Conservation (phyloP, 352 stramenopile genomes). For the Phytophthora capsici region DNA sequence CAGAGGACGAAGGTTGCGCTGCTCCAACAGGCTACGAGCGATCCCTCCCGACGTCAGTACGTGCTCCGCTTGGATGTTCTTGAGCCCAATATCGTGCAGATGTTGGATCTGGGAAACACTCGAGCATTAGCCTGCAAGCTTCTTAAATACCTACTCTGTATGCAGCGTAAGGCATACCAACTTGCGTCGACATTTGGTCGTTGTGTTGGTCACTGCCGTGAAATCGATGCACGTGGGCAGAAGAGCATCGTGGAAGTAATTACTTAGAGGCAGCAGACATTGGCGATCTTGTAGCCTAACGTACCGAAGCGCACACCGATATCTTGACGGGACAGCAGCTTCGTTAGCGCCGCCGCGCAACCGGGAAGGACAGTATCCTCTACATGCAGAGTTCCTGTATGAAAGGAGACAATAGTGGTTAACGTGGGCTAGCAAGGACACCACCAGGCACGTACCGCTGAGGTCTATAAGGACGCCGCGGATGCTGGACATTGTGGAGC, state of each 20-base stretch:
- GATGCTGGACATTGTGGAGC: constrained; percentile 30
- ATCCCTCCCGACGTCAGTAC: constrained; percentile 57
- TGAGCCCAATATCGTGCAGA: constrained; percentile 56
- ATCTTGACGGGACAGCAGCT: constrained; percentile 36
- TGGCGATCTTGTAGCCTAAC: not conserved
- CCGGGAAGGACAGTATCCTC: constrained; percentile 54
- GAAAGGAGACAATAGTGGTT: not conserved
- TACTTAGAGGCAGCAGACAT: not conserved
- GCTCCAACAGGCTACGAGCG: constrained; percentile 45
- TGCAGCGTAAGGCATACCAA: constrained; percentile 31
- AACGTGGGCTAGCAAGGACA: not conserved
- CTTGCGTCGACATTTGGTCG: constrained; percentile 56
- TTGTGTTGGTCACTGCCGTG: constrained; percentile 69
- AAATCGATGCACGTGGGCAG: not conserved
- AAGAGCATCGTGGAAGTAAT: not conserved
- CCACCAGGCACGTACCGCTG: constrained; percentile 42
- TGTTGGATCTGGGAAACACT: constrained; percentile 38
- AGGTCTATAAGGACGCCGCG: constrained; percentile 60
- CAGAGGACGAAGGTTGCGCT: constrained; percentile 46
- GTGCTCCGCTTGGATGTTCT: constrained; percentile 40
- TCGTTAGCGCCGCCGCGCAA: constrained; percentile 43
- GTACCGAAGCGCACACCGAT: constrained; percentile 60
- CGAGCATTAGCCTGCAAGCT: not conserved
- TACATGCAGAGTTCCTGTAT: constrained; percentile 57
- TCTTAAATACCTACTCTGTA: too few relatives aligned